phyloP scores from a whole-genome alignment of 163 green algal genomes.

The Volvox carteri region DNA sequence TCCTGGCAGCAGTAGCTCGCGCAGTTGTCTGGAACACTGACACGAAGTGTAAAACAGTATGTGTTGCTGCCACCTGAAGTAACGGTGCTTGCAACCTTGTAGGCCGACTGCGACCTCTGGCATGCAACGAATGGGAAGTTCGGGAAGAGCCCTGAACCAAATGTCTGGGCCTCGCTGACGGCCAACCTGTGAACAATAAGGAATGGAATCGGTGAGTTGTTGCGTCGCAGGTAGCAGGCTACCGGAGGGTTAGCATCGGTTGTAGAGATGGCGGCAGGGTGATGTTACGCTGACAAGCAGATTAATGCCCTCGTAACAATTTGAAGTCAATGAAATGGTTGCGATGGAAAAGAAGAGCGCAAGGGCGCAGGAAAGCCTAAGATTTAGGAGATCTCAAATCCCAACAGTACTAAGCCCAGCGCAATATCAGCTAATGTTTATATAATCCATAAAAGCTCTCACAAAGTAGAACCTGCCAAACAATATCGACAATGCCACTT shows the following conservation, averaged over 20 bases:
- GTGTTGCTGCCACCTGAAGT: background rate
- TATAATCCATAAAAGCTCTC: too few relatives aligned
- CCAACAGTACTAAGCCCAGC: too few relatives aligned
- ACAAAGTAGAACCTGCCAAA: background rate
- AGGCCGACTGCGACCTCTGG: background rate
- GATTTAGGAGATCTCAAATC: too few relatives aligned
- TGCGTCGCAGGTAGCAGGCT: background rate
- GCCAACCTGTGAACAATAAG: background rate
- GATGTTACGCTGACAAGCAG: too few relatives aligned
- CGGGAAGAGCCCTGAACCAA: background rate
- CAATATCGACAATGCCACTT: background rate
- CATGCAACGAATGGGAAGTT: slow-evolving; percentile 21
- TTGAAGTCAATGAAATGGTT: too few relatives aligned
- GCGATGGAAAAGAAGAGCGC: too few relatives aligned
- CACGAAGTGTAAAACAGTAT: slow-evolving; percentile 32
- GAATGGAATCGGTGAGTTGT: background rate
- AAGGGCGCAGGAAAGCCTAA: too few relatives aligned
- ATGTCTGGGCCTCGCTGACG: background rate
- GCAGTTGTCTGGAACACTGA: background rate
- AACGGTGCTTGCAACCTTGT: background rate
- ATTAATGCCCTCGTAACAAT: too few relatives aligned
- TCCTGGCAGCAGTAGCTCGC: background rate
- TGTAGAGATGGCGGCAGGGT: background rate
- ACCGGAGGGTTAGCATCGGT: background rate
- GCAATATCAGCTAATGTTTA: too few relatives aligned